These are phyloP conservation scores for Prunus salicina DNA, from an alignment of 306 rosid species.

Conservation along the genomic window DNA sequence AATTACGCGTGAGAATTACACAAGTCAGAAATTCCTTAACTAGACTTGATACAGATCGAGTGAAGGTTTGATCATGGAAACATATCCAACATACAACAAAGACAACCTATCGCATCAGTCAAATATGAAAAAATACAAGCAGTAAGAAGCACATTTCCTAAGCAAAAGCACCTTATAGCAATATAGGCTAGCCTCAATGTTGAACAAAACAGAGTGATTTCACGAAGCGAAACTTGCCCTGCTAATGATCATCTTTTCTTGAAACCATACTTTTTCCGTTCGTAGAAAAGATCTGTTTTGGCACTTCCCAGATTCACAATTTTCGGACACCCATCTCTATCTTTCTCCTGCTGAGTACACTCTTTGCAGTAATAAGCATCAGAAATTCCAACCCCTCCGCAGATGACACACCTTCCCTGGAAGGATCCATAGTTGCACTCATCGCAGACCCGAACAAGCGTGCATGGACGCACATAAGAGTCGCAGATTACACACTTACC, in stretches of 20 bases:
- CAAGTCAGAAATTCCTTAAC: constrained; percentile 2
- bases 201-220: neutral
- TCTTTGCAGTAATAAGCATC: constrained; percentile 97
- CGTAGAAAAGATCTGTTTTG: constrained; percentile 83
- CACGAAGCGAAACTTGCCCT: neutral
- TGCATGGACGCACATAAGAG: constrained; percentile 87
- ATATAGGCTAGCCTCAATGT: neutral
- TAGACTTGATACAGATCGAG: too few relatives aligned
- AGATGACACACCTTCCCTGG: constrained; percentile 82
- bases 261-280: constrained; percentile 93
- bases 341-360: constrained; percentile 99
- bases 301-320: constrained; percentile 92
- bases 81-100: neutral
- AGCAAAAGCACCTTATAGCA: neutral
- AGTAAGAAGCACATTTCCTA: neutral
- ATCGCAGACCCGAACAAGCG: constrained; percentile 80
- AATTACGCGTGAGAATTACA: neutral
- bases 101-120: too few relatives aligned
- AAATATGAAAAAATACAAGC: neutral
- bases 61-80: neutral
- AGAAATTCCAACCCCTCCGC: constrained; percentile 94
- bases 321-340: constrained; percentile 96
- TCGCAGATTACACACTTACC: constrained; percentile 92
- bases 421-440: constrained; percentile 90
- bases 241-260: constrained; percentile 66